These are phyloP conservation scores for Suhomyces sp. DNA, from an alignment of 805 yeast species.

Conservation along the genomic window DNA sequence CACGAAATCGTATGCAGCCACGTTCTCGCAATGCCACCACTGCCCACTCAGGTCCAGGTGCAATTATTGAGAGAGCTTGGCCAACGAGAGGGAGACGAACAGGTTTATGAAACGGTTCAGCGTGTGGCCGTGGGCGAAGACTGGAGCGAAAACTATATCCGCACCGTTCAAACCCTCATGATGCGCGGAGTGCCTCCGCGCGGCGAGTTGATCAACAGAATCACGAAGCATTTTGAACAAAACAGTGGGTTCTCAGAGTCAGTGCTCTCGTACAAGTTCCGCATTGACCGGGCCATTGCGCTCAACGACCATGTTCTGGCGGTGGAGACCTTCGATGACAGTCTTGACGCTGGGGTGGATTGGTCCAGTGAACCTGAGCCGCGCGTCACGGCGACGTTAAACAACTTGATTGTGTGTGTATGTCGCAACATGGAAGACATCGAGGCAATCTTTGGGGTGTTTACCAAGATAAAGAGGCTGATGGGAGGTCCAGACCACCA, in stretches of 20 bases:
- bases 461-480: conserved; percentile 36
- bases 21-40: neutral
- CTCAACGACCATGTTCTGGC: conserved; percentile 21
- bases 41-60: neutral
- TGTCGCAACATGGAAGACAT: conserved; percentile 28
- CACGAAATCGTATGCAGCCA: neutral
- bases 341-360: conserved; percentile 18
- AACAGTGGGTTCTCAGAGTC: conserved; percentile 9
- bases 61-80: neutral
- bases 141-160: conserved; percentile 12
- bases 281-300: conserved; percentile 28
- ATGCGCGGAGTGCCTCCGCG: conserved; percentile 14
- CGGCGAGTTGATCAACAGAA: conserved; percentile 16
- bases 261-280: conserved; percentile 23
- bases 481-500: conserved; percentile 21
- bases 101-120: neutral
- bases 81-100: neutral
- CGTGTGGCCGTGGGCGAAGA: conserved; percentile 8
- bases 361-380: conserved; percentile 32
- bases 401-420: conserved; percentile 40
- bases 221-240: conserved; percentile 14
- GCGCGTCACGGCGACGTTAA: conserved; percentile 40
- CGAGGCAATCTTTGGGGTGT: conserved; percentile 27
- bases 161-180: conserved; percentile 18
- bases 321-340: conserved; percentile 28